A percentile compares a stretch with the other conserved stretches of the same genome.
phyloP scores from a whole-genome alignment of 768 basidiomycete species.

The Russula compacta region DNA sequence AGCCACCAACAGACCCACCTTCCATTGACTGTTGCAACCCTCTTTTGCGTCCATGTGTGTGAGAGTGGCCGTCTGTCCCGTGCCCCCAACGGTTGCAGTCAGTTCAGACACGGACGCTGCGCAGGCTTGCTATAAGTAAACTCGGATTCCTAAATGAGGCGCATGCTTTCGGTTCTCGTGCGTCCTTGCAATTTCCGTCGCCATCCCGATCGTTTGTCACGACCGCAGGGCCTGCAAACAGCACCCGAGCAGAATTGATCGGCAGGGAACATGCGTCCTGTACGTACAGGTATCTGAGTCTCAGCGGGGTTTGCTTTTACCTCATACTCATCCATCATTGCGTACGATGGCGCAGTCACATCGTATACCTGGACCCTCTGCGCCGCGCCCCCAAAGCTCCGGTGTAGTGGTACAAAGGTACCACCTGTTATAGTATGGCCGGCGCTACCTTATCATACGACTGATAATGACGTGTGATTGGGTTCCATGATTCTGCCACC shows the following conservation, averaged over 20 bases:
- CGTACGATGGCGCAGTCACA: background rate
- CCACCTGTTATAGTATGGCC: constrained; percentile 3
- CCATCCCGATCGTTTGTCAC: background rate
- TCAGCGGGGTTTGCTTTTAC: background rate
- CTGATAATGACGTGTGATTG: background rate
- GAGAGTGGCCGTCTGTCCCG: background rate
- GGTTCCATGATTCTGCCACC: background rate
- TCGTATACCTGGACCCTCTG: background rate
- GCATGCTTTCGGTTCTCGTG: background rate
- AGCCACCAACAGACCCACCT: background rate
- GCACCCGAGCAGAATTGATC: background rate
- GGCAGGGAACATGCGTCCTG: background rate
- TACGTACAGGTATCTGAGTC: background rate
- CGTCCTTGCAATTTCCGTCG: background rate
- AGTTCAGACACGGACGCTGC: background rate
- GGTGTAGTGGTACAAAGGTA: background rate
- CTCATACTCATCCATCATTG: background rate
- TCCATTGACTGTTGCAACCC: background rate
- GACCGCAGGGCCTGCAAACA: too few relatives aligned
- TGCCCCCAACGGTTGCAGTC: background rate
- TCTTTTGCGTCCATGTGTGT: background rate
- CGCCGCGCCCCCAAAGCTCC: background rate
- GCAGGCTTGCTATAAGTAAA: too few relatives aligned
- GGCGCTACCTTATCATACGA: background rate
- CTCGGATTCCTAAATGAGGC: background rate